Percentiles rank a stretch among this genome's conserved stretches.
Conservation (phyloP, 179 eudicot genomes). For the Corrigiola litoralis region DNA sequence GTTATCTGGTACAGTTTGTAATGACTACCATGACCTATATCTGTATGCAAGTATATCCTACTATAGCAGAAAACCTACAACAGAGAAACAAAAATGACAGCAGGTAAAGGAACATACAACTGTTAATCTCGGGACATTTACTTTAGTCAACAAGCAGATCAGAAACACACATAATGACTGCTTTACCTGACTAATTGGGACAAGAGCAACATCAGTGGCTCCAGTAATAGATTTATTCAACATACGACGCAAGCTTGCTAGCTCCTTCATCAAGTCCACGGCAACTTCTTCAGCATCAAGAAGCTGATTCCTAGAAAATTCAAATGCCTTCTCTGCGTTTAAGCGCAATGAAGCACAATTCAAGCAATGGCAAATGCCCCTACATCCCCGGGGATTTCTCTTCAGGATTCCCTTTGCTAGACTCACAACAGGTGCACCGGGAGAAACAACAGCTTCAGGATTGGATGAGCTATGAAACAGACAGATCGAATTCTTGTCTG, state of each 20-base stretch:
- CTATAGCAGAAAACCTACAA: no score
- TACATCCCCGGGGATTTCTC: conserved; percentile 70
- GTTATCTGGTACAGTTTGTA: no score
- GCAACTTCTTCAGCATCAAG: conserved; percentile 70
- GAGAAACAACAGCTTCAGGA: conserved; percentile 19
- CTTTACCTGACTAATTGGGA: conserved; percentile 39
- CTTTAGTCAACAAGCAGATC: background rate
- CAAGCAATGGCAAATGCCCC: conserved; percentile 71
- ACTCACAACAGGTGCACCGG: conserved; percentile 10
- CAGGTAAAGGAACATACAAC: no score
- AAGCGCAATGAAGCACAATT: conserved; percentile 67
- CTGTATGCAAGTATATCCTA: no score
- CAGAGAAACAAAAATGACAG: no score
- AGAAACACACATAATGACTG: background rate
- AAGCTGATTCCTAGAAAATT: conserved; percentile 69
- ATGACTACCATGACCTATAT: no score
- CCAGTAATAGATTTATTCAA: conserved; percentile 30
- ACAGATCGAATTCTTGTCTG: conserved; percentile 7
- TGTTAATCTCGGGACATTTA: no score
- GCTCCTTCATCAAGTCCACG: conserved; percentile 46
- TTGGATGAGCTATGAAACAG: conserved; percentile 17
- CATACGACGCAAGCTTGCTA: conserved; percentile 37
- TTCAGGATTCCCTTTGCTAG: conserved; percentile 54
- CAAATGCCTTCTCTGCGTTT: conserved; percentile 73
- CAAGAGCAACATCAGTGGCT: conserved; percentile 19